phyloP scores from a whole-genome alignment of 2,329 filamentous ascomycete genomes.

The Akanthomyces uredinophilus region DNA sequence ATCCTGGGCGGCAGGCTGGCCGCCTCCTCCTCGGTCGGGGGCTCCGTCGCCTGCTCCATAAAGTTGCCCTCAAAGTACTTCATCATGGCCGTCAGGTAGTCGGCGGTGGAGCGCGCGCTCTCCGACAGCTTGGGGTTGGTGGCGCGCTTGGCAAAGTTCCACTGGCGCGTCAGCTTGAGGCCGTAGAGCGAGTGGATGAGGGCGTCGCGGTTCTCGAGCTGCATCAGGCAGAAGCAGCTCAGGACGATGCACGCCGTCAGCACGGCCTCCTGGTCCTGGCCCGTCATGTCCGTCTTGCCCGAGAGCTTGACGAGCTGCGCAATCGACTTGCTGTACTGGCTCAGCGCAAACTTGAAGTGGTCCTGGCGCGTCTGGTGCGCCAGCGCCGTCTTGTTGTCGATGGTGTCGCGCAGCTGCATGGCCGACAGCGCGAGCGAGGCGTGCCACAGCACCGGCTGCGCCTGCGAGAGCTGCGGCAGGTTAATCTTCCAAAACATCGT shows the following conservation, averaged over 20 bases:
- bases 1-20: not conserved
- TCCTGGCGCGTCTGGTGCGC: constrained; percentile 7
- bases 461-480: constrained; percentile 10
- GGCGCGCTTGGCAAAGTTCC: constrained; percentile 5
- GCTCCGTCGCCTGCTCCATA: constrained; percentile 3
- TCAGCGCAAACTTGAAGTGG: constrained; percentile 9
- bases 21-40: not conserved
- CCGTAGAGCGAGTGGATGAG: constrained; percentile 9
- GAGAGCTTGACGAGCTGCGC: constrained; percentile 2
- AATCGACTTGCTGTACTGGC: constrained; percentile 10
- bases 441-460: constrained; percentile 5
- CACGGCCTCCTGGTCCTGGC: constrained; percentile 1
- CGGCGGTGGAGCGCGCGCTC: constrained; percentile 1
- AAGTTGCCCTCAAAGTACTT: constrained; percentile 1
- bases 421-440: constrained; percentile 9
- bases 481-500: constrained; percentile 9
- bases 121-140: constrained; percentile 5
- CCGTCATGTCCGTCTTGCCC: constrained; percentile 7
- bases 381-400: not conserved
- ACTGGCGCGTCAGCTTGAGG: constrained; percentile 5
- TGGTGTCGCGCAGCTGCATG: constrained; percentile 9
- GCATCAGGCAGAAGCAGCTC: constrained; percentile 8
- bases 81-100: constrained; percentile 9
- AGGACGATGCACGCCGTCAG: constrained; percentile 11
- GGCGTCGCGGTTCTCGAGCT: constrained; percentile 10